phyloP scores from a whole-genome alignment of 202 grass and related monocot species.

The Brachypodium distachyon region DNA sequence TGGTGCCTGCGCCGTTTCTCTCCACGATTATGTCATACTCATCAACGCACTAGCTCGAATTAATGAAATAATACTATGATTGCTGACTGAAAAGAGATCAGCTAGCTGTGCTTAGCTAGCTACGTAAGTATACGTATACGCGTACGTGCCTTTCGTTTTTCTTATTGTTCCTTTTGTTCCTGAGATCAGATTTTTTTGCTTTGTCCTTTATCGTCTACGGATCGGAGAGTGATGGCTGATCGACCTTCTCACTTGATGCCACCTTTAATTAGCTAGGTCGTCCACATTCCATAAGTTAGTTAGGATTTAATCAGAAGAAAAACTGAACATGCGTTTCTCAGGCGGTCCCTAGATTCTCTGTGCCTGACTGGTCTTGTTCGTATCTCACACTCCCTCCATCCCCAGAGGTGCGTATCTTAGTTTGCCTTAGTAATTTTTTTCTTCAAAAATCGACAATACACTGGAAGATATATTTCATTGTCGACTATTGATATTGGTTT shows the following conservation, averaged over 20 bases:
- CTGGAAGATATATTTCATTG: no score
- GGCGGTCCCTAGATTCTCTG: no score
- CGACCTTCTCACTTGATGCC: slow-evolving; percentile 11
- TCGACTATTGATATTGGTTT: no score
- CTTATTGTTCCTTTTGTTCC: background rate
- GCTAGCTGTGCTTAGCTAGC: no score
- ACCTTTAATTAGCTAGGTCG: background rate
- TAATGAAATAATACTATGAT: background rate
- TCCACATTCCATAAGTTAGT: background rate
- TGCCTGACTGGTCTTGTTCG: no score
- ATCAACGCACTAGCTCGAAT: background rate
- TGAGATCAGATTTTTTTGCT: slow-evolving; percentile 14
- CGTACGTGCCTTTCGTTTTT: background rate
- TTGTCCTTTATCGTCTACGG: slow-evolving; percentile 17
- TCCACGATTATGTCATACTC: no score
- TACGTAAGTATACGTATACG: no score
- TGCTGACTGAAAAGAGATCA: slow-evolving; percentile 3
- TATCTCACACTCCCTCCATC: no score
- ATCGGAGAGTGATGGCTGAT: slow-evolving; percentile 42
- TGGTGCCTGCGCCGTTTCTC: no score
- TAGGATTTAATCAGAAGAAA: background rate
- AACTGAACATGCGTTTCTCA: background rate
- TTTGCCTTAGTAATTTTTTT: no score
- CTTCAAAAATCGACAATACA: no score
- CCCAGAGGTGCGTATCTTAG: no score